Evolutionary conservation across 495 filamentous ascomycete genomes (phyloP).

Genomic region (Penicillium psychrofluorescens): DNA sequence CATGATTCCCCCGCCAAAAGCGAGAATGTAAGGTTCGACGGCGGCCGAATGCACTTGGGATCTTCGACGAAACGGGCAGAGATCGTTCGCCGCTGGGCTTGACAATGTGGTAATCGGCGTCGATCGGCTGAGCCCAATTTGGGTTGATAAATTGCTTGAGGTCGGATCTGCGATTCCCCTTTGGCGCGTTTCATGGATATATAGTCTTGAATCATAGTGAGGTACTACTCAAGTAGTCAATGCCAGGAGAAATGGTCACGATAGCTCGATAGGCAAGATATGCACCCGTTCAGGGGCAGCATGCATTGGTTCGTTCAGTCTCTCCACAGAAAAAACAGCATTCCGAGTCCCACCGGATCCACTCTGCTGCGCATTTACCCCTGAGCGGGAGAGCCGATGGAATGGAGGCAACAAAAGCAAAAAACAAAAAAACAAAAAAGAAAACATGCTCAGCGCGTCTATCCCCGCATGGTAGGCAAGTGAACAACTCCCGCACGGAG

Average conservation of each 20-base stretch:
- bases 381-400: slow-evolving; percentile 10
- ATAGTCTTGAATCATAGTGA: neutral
- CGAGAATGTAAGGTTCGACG: slow-evolving; percentile 11
- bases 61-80: neutral
- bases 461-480: too few species aligned
- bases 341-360: slow-evolving; percentile 12
- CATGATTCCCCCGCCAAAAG: slow-evolving; percentile 6
- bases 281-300: neutral
- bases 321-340: slow-evolving; percentile 1
- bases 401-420: neutral
- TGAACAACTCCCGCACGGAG: too few species aligned
- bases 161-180: slow-evolving; percentile 16
- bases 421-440: neutral
- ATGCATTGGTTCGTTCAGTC: too few species aligned
- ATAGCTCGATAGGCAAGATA: slow-evolving; percentile 4
- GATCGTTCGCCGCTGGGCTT: neutral
- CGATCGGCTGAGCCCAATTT: neutral
- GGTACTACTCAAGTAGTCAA: too few species aligned
- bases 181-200: slow-evolving; percentile 20
- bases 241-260: slow-evolving; percentile 12
- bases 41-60: neutral
- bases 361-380: slow-evolving; percentile 18
- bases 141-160: neutral
- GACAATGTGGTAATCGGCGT: neutral
- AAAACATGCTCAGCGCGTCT: neutral